A percentile compares a stretch with the other conserved stretches of the same genome.
Evolutionary conservation across 2,329 filamentous ascomycete species (phyloP).

Genomic region (Paracorniculantispora psalliotae): DNA sequence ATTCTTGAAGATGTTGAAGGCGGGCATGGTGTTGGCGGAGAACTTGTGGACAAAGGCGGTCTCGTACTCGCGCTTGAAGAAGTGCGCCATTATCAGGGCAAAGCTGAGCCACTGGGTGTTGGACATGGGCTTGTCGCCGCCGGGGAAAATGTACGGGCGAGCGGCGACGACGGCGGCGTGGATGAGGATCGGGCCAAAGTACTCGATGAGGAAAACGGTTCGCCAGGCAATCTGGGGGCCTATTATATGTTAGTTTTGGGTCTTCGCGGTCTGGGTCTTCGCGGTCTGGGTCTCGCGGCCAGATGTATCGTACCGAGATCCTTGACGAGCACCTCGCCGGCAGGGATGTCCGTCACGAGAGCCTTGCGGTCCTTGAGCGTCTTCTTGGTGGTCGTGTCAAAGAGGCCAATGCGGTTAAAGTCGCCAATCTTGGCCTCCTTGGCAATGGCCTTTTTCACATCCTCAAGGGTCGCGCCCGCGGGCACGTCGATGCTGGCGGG

Average conservation of each 20-base stretch:
- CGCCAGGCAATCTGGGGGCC: slow-evolving; percentile 88
- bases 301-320: slow-evolving; percentile 80
- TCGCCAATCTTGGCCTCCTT: slow-evolving; percentile 47
- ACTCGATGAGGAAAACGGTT: slow-evolving; percentile 93
- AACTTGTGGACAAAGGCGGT: slow-evolving; percentile 94
- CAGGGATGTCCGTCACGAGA: slow-evolving; percentile 42
- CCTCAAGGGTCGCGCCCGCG: slow-evolving; percentile 51
- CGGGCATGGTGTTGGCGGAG: slow-evolving; percentile 90
- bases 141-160: slow-evolving; percentile 58
- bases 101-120: slow-evolving; percentile 69
- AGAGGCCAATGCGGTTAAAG: slow-evolving; percentile 58
- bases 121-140: slow-evolving; percentile 47
- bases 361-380: slow-evolving; percentile 59
- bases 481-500: slow-evolving; percentile 46
- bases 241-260: slow-evolving; percentile 30
- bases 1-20: slow-evolving; percentile 89
- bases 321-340: slow-evolving; percentile 73
- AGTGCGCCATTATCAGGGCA: slow-evolving; percentile 73
- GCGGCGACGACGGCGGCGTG: slow-evolving; percentile 69
- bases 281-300: too few species aligned
- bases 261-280: not conserved
- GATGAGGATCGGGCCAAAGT: slow-evolving; percentile 84
- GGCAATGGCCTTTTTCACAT: slow-evolving; percentile 53
- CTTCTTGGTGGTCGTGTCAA: slow-evolving; percentile 56
- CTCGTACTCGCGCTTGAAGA: slow-evolving; percentile 91